Conservation (phyloP, 2,329 filamentous ascomycete species). For the Trichoderma afroharzianum region DNA sequence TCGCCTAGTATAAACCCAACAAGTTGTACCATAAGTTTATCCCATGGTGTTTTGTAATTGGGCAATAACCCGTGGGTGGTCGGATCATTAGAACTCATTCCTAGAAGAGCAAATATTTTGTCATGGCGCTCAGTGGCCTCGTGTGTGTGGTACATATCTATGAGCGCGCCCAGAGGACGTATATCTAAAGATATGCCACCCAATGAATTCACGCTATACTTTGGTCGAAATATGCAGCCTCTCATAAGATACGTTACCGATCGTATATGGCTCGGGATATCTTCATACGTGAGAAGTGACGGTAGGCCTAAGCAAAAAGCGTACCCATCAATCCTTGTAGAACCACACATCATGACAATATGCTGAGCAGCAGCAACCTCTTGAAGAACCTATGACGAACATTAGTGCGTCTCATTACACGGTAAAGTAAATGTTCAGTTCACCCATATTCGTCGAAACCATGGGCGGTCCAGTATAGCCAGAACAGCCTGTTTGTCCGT, state of each 20-base stretch:
- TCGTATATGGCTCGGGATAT: slow-evolving; percentile 1
- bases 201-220: not conserved
- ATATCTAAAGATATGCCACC: slow-evolving; percentile 24
- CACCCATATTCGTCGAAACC: slow-evolving; percentile 14
- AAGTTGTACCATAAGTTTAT: not conserved
- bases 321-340: slow-evolving; percentile 11
- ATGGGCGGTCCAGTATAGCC: not conserved
- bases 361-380: slow-evolving; percentile 19
- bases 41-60: not conserved
- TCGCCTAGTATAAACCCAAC: not conserved
- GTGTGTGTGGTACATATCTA: slow-evolving; percentile 14
- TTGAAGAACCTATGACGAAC: slow-evolving; percentile 3
- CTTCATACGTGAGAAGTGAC: not conserved
- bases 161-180: slow-evolving; percentile 3
- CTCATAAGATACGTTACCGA: slow-evolving; percentile 11
- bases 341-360: slow-evolving; percentile 14
- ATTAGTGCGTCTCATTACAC: not conserved
- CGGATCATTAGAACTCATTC: slow-evolving; percentile 18
- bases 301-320: slow-evolving; percentile 14
- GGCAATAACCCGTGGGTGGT: not conserved
- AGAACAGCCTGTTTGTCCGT: not conserved
- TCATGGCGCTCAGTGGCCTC: slow-evolving; percentile 23
- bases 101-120: slow-evolving; percentile 23
- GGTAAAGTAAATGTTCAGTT: not conserved
- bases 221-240: slow-evolving; percentile 8